Evolutionary conservation across 768 basidiomycete species (phyloP).

Genomic region (Naganishia antarctica): DNA sequence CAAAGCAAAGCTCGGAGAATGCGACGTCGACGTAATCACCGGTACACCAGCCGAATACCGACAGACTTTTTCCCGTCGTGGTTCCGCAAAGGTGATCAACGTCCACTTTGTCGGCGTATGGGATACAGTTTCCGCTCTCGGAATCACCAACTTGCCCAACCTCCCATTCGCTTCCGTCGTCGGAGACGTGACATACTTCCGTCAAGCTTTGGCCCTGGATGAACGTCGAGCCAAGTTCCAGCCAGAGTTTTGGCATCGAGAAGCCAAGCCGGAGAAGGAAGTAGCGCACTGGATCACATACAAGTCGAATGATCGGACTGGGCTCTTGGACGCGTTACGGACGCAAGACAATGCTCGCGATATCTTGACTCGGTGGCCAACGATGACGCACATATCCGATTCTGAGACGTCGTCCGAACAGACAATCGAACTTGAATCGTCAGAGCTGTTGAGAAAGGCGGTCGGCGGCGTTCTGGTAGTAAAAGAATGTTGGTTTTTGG

Average conservation of each 20-base stretch:
- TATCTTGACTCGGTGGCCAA: background rate
- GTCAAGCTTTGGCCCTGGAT: slow-evolving; percentile 43
- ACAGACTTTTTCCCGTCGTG: slow-evolving; percentile 9
- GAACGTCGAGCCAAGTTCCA: slow-evolving; percentile 41
- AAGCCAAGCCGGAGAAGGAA: slow-evolving; percentile 2
- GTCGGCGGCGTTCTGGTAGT: slow-evolving; percentile 2
- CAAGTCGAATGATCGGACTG: background rate
- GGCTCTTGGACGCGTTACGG: background rate
- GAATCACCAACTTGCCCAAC: slow-evolving; percentile 7
- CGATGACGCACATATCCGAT: background rate
- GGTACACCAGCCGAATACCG: slow-evolving; percentile 19
- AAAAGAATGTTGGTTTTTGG: slow-evolving; percentile 33
- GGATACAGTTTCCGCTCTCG: slow-evolving; percentile 24
- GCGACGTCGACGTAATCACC: slow-evolving; percentile 4
- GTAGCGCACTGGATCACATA: background rate
- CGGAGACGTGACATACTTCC: slow-evolving; percentile 36
- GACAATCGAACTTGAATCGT: slow-evolving; percentile 1
- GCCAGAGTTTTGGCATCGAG: slow-evolving; percentile 26
- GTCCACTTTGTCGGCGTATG: slow-evolving; percentile 25
- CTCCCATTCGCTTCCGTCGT: slow-evolving; percentile 34
- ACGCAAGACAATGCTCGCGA: no score
- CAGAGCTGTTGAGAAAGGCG: slow-evolving; percentile 1
- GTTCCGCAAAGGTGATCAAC: background rate
- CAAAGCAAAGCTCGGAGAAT: background rate
- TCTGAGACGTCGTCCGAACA: background rate